These are phyloP conservation scores for Puccinia triticina DNA, from an alignment of 1,284 basidiomycete species.

Conservation along the genomic window DNA sequence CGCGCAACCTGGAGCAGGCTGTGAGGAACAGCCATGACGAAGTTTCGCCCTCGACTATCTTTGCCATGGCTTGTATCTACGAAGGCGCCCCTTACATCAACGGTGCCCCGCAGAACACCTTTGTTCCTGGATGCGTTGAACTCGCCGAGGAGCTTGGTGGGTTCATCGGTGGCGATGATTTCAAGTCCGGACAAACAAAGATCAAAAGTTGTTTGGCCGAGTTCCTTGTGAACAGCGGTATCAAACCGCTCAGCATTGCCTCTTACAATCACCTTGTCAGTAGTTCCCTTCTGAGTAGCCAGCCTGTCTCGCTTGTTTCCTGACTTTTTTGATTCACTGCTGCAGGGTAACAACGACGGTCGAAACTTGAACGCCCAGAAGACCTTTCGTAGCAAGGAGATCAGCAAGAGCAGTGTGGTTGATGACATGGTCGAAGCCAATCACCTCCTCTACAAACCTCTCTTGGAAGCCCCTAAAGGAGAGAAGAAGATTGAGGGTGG, in stretches of 20 bases:
- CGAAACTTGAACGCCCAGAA: conserved; percentile 43
- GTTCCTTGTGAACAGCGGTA: conserved; percentile 97
- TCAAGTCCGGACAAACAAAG: conserved; percentile 68
- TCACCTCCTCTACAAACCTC: conserved; percentile 82
- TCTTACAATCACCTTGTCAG: conserved; percentile 98
- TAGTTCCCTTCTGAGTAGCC: background rate
- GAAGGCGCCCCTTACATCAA: conserved; percentile 96
- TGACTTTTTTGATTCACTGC: background rate
- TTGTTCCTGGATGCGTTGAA: conserved; percentile 90
- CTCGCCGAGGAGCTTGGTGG: conserved; percentile 86
- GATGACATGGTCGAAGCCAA: conserved; percentile 97
- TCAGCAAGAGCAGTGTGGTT: conserved; percentile 82
- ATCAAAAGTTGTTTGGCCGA: conserved; percentile 85
- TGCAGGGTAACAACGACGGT: conserved; percentile 49
- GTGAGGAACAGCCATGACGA: conserved; percentile 86
- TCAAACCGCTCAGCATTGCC: conserved; percentile 94
- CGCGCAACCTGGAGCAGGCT: conserved; percentile 79
- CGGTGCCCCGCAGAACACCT: conserved; percentile 98
- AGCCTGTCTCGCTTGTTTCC: background rate
- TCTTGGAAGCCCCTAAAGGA: conserved; percentile 56
- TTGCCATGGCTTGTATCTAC: conserved; percentile 92
- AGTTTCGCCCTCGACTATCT: conserved; percentile 91
- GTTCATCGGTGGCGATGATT: conserved; percentile 96
- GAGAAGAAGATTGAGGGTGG: conserved; percentile 55
- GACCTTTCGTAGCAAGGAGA: conserved; percentile 49